These are phyloP conservation scores for Mycena leptocephala DNA, from an alignment of 768 basidiomycete species.

Conservation along the genomic window DNA sequence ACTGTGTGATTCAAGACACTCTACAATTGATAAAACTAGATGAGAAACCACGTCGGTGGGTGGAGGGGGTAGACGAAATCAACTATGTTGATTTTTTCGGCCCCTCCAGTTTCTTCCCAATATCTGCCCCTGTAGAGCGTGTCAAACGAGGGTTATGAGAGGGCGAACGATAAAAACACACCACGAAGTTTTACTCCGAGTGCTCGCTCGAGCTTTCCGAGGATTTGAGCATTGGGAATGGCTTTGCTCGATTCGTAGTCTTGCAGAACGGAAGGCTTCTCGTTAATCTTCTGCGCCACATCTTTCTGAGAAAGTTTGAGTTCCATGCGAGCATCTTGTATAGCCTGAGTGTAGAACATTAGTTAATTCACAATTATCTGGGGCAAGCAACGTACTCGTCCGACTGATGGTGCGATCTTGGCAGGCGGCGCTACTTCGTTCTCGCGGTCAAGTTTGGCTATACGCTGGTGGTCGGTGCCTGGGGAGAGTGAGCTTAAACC, in stretches of 20 bases:
- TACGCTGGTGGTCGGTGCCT: constrained; percentile 95
- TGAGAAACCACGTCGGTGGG: constrained; percentile 47
- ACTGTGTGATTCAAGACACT: constrained; percentile 25
- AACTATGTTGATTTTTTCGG: constrained; percentile 77
- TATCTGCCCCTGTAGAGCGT: constrained; percentile 71
- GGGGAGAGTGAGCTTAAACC: constrained; percentile 2
- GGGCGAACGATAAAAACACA: constrained; percentile 49
- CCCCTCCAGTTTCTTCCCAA: constrained; percentile 90
- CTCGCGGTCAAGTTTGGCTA: constrained; percentile 94
- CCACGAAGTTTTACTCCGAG: constrained; percentile 94
- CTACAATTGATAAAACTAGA: constrained; percentile 43
- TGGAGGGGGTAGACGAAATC: constrained; percentile 50
- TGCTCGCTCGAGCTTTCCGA: constrained; percentile 89
- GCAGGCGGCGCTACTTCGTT: constrained; percentile 96
- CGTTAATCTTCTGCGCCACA: constrained; percentile 93
- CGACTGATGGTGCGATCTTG: constrained; percentile 82
- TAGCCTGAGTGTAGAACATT: constrained; percentile 67
- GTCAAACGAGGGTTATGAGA: constrained; percentile 13
- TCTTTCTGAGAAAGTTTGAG: constrained; percentile 92
- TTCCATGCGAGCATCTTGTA: constrained; percentile 85
- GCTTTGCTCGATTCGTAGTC: constrained; percentile 94
- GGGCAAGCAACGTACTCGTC: constrained; percentile 68
- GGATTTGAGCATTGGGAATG: constrained; percentile 88
- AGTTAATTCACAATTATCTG: constrained; percentile 7
- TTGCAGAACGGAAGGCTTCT: constrained; percentile 90